Conservation (phyloP, 176 grass and related monocot genomes). For the Oryza brachyantha region DNA sequence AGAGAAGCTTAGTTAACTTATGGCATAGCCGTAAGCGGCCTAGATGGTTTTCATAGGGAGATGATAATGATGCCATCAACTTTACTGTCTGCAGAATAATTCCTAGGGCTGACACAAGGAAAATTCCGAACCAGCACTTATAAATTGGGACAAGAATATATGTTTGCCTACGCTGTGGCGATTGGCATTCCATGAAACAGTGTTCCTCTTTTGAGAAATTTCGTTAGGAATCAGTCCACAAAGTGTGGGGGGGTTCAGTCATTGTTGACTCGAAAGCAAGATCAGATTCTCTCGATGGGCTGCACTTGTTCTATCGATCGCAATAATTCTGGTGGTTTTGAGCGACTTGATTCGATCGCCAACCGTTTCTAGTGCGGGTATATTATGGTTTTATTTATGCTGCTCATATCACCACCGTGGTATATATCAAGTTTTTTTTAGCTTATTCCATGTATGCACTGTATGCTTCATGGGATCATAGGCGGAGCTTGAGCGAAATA, state of each 20-base stretch:
- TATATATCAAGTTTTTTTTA: background rate
- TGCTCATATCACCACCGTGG: background rate
- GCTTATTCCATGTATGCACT: background rate
- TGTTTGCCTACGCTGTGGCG: background rate
- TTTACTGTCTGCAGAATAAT: background rate
- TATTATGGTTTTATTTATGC: background rate
- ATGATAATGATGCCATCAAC: background rate
- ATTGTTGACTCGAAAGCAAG: conserved; percentile 19
- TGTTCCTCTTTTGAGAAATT: background rate
- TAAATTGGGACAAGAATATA: background rate
- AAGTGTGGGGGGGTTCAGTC: conserved; percentile 4
- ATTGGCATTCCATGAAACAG: background rate
- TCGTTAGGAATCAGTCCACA: background rate
- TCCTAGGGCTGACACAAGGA: background rate
- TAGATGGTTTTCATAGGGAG: background rate
- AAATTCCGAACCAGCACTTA: background rate
- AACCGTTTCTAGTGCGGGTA: background rate
- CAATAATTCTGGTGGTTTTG: conserved; percentile 3
- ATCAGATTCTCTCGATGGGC: conserved; percentile 17
- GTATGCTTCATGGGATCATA: too few species aligned
- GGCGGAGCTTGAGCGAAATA: too few species aligned
- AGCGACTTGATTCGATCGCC: conserved; percentile 11
- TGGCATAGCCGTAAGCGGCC: too few species aligned
- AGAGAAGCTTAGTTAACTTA: too few species aligned
- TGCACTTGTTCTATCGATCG: background rate